Evolutionary conservation across 2,329 filamentous ascomycete genomes (phyloP).

Genomic region (Epichloe amarillans): DNA sequence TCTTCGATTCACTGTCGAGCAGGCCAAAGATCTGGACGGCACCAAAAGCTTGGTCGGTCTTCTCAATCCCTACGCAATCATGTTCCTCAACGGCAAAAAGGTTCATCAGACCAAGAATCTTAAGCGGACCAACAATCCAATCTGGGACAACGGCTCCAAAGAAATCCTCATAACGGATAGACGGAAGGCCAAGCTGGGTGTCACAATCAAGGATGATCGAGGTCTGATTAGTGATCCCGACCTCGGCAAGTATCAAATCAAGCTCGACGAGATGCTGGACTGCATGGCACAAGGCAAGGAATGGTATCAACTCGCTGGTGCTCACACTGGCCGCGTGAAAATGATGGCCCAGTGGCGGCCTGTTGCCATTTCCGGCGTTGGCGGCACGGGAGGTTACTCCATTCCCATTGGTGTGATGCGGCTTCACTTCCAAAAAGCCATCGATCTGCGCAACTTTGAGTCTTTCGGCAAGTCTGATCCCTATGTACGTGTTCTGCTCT

Average conservation of each 20-base stretch:
- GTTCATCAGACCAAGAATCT: constrained; percentile 81
- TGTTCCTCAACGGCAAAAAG: constrained; percentile 86
- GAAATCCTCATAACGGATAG: constrained; percentile 92
- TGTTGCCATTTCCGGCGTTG: constrained; percentile 70
- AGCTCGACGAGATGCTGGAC: constrained; percentile 83
- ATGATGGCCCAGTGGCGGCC: constrained; percentile 92
- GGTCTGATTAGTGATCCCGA: constrained; percentile 73
- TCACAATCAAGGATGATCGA: constrained; percentile 92
- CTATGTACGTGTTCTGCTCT: constrained; percentile 77
- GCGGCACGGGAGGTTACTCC: constrained; percentile 75
- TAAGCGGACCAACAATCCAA: constrained; percentile 94
- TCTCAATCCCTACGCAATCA: constrained; percentile 78
- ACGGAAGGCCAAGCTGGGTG: constrained; percentile 75
- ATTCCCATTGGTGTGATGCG: constrained; percentile 92
- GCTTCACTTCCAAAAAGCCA: constrained; percentile 76
- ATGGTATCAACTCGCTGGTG: constrained; percentile 82
- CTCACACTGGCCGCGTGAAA: constrained; percentile 74
- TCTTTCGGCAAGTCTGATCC: constrained; percentile 95
- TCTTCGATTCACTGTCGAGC: constrained; percentile 81
- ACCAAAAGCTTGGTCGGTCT: constrained; percentile 83
- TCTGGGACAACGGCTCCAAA: constrained; percentile 87
- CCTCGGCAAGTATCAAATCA: constrained; percentile 88
- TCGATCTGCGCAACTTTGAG: constrained; percentile 79
- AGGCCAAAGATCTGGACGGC: constrained; percentile 89
- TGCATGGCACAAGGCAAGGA: constrained; percentile 86